These are phyloP conservation scores for Saururus chinensis DNA, from an alignment of 164 flowering plant genomes.

Conservation along the genomic window DNA sequence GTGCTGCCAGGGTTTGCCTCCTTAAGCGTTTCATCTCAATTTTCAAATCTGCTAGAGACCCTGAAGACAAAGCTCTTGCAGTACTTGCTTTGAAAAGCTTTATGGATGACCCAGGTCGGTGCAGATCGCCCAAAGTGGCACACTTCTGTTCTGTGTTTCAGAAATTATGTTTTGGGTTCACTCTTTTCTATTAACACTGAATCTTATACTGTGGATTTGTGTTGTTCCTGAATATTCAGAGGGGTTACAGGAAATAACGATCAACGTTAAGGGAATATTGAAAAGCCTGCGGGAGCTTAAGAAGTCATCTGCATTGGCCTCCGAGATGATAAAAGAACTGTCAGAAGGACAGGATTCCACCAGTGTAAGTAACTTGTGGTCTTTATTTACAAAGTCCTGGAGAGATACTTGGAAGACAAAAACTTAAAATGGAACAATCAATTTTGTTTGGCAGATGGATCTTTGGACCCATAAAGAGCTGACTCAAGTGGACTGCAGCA, in stretches of 20 bases:
- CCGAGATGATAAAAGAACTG: slow-evolving; percentile 49
- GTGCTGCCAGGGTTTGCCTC: slow-evolving; percentile 69
- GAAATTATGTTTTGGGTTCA: too few species aligned
- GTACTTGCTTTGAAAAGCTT: slow-evolving; percentile 68
- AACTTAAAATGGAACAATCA: neutral
- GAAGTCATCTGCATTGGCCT: slow-evolving; percentile 47
- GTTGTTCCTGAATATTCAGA: slow-evolving; percentile 25
- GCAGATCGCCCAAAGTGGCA: neutral
- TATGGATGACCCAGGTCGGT: slow-evolving; percentile 50
- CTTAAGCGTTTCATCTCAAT: slow-evolving; percentile 45
- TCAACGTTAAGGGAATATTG: slow-evolving; percentile 45
- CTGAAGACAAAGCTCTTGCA: slow-evolving; percentile 58
- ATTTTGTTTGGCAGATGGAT: slow-evolving; percentile 27
- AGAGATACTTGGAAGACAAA: neutral
- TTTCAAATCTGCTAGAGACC: slow-evolving; percentile 45
- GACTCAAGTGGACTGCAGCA: slow-evolving; percentile 52
- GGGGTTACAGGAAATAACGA: slow-evolving; percentile 40
- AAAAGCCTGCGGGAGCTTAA: slow-evolving; percentile 59
- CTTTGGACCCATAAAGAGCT: slow-evolving; percentile 67
- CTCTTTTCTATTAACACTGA: too few species aligned
- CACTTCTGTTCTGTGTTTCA: neutral
- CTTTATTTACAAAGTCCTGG: neutral
- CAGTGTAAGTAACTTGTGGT: slow-evolving; percentile 32
- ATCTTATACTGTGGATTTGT: neutral
- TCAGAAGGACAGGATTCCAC: slow-evolving; percentile 49